Percentiles rank a stretch among this genome's conserved stretches.
These are phyloP conservation scores for Pugionium cornutum DNA, from an alignment of 345 rosid genomes.

Conservation along the genomic window DNA sequence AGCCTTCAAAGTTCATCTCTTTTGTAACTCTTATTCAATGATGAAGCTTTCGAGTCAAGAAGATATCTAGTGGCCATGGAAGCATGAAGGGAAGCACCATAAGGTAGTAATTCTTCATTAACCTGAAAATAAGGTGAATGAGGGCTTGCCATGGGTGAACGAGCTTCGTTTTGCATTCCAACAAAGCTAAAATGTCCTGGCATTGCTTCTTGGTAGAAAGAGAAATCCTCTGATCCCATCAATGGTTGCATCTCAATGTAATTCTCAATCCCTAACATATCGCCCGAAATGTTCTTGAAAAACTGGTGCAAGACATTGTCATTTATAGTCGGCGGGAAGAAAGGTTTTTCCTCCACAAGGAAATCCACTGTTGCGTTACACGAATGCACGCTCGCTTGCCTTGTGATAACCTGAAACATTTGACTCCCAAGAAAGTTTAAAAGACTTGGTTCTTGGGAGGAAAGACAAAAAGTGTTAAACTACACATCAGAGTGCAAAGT, in stretches of 20 bases:
- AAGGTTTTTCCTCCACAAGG: slow-evolving; percentile 45
- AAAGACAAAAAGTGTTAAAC: slow-evolving; percentile 1
- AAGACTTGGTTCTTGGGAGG: not conserved
- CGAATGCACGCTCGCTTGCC: slow-evolving; percentile 85
- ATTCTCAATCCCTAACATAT: slow-evolving; percentile 61
- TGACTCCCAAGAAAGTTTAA: slow-evolving; percentile 9
- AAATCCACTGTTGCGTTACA: slow-evolving; percentile 74
- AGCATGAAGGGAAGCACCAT: slow-evolving; percentile 91
- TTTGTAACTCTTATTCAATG: slow-evolving; percentile 31
- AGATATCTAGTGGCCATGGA: slow-evolving; percentile 69
- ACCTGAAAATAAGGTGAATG: slow-evolving; percentile 66
- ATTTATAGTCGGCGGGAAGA: slow-evolving; percentile 72
- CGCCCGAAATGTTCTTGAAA: slow-evolving; percentile 58
- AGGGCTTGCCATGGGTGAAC: slow-evolving; percentile 37
- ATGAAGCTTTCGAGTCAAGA: slow-evolving; percentile 41
- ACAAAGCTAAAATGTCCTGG: slow-evolving; percentile 75
- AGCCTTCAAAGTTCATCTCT: slow-evolving; percentile 59
- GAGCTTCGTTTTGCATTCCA: slow-evolving; percentile 63
- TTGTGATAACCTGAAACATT: slow-evolving; percentile 63
- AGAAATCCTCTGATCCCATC: slow-evolving; percentile 92
- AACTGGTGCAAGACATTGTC: slow-evolving; percentile 52
- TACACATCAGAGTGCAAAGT: not conserved
- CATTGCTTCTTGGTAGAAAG: slow-evolving; percentile 72
- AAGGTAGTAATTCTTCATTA: slow-evolving; percentile 74
- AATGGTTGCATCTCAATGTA: slow-evolving; percentile 58